These are phyloP conservation scores for Candida anutae DNA, from an alignment of 1,139 yeast species.

Conservation along the genomic window DNA sequence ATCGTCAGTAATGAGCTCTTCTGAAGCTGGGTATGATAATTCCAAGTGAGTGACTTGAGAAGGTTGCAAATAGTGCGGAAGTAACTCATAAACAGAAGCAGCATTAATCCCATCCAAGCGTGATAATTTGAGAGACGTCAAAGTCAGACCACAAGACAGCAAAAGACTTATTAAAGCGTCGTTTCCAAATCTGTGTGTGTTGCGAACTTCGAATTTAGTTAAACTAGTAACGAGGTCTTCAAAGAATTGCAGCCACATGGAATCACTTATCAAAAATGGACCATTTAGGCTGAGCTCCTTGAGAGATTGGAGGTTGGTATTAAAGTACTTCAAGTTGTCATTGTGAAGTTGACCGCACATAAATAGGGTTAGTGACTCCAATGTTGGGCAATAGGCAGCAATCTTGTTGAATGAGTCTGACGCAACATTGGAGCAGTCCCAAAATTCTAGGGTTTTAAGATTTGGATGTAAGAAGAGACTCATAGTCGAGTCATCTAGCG, in stretches of 20 bases:
- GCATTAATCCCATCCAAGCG: conserved; percentile 65
- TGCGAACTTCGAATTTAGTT: conserved; percentile 50
- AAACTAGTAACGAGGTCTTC: conserved; percentile 28
- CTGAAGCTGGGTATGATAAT: conserved; percentile 58
- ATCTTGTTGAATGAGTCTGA: conserved; percentile 60
- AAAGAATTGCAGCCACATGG: conserved; percentile 71
- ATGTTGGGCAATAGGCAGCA: conserved; percentile 71
- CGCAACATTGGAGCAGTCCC: conserved; percentile 86
- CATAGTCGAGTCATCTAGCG: conserved; percentile 64
- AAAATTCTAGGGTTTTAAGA: conserved; percentile 53
- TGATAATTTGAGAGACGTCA: conserved; percentile 45
- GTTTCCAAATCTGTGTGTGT: conserved; percentile 77
- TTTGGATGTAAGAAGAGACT: conserved; percentile 62
- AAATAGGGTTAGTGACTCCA: conserved; percentile 57
- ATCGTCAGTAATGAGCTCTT: conserved; percentile 67
- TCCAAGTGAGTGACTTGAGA: conserved; percentile 50
- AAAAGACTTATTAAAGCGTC: conserved; percentile 57
- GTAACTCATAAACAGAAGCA: conserved; percentile 48
- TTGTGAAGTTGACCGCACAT: conserved; percentile 94
- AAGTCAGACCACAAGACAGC: conserved; percentile 50
- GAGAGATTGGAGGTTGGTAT: conserved; percentile 49
- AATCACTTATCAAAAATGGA: conserved; percentile 73
- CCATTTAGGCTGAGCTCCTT: conserved; percentile 63
- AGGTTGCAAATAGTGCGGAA: conserved; percentile 52
- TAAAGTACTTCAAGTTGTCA: conserved; percentile 59